A percentile compares a stretch with the other conserved stretches of the same genome.
phyloP scores from a whole-genome alignment of 306 rosid species.

The Begonia masoniana region DNA sequence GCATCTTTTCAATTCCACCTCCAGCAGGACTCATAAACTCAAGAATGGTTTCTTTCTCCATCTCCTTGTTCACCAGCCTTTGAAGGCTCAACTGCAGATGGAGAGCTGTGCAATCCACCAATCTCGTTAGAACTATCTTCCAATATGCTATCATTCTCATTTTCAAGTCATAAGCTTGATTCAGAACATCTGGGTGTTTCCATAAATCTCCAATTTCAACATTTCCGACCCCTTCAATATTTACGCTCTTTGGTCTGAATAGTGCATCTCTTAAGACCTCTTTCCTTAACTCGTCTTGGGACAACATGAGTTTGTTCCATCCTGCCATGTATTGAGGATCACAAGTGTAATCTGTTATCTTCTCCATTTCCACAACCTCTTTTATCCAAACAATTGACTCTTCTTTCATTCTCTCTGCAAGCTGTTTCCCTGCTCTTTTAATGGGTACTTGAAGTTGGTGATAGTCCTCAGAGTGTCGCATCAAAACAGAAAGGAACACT shows the following conservation, averaged over 20 bases:
- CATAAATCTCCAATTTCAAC: conserved; percentile 4
- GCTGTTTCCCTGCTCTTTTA: conserved; percentile 8
- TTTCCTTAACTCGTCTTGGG: background rate
- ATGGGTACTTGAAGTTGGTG: conserved; percentile 11
- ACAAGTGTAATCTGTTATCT: conserved; percentile 12
- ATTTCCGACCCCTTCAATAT: background rate
- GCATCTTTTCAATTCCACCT: conserved; percentile 9
- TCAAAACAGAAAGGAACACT: conserved; percentile 8
- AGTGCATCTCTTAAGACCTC: background rate
- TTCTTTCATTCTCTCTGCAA: conserved; percentile 7
- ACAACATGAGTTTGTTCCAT: conserved; percentile 12
- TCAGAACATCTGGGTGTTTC: conserved; percentile 10
- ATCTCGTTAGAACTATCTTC: conserved; percentile 14
- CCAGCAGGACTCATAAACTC: conserved; percentile 8
- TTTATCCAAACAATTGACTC: conserved; percentile 7
- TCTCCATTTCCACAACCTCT: conserved; percentile 13
- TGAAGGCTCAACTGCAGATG: conserved; percentile 11
- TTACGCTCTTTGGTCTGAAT: background rate
- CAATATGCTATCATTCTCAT: conserved; percentile 14
- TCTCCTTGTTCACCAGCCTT: conserved; percentile 12
- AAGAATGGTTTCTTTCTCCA: conserved; percentile 1
- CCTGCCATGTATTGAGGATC: conserved; percentile 6
- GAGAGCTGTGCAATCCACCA: conserved; percentile 13
- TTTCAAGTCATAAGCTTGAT: conserved; percentile 13
- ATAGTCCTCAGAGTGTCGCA: conserved; percentile 12